Conservation (phyloP, 441 rosid species). For the Flueggea neowawraea region DNA sequence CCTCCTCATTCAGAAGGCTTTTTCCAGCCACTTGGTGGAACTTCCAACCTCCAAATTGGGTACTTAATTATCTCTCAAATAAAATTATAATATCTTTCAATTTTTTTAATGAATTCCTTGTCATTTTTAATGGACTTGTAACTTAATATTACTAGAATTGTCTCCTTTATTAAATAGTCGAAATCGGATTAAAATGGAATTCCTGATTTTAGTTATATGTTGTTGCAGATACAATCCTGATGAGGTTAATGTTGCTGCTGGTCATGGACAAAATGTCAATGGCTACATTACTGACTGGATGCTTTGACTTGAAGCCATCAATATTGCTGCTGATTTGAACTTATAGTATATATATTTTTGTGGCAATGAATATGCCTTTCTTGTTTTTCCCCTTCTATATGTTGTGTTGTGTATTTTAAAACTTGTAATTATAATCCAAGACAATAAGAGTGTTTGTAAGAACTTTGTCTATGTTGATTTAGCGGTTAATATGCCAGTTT, state of each 20-base stretch:
- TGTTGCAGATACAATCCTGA: conserved; percentile 36
- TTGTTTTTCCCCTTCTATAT: not conserved
- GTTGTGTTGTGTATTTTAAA: not conserved
- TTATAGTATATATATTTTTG: not conserved
- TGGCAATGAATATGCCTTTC: not conserved
- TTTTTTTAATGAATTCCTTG: not conserved
- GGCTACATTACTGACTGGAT: conserved; percentile 57
- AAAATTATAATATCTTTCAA: no score
- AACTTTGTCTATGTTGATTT: no score
- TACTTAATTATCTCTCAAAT: conserved; percentile 11
- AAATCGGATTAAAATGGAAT: no score
- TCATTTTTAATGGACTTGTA: not conserved
- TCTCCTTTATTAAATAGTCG: no score
- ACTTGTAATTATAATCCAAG: conserved; percentile 18
- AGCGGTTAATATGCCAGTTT: no score
- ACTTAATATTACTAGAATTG: no score
- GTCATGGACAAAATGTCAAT: conserved; percentile 23
- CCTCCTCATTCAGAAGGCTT: conserved; percentile 35
- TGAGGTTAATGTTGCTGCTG: conserved; percentile 20
- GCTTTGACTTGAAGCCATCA: conserved; percentile 24
- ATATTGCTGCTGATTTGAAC: not conserved
- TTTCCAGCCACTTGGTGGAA: conserved; percentile 35
- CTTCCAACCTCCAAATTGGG: conserved; percentile 47
- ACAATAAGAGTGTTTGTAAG: conserved; percentile 10
- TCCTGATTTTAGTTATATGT: not conserved